Percentiles rank a stretch among this genome's conserved stretches.
Conservation (phyloP, 441 rosid species). For the Hypseocharis bilobata region DNA sequence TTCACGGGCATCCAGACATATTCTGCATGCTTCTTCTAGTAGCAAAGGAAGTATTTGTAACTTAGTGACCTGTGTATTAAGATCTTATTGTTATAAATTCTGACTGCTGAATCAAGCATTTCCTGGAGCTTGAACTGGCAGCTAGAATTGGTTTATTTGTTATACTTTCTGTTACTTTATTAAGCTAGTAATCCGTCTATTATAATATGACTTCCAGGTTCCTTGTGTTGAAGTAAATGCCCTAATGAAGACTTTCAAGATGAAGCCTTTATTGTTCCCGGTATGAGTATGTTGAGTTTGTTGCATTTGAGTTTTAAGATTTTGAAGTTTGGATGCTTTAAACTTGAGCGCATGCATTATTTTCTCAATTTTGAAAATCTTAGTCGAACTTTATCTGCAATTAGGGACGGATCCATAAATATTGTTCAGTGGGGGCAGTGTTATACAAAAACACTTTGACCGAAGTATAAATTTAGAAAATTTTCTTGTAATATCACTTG, state of each 20-base stretch:
- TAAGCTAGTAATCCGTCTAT: slow-evolving; percentile 18
- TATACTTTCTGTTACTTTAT: not conserved
- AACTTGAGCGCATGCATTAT: slow-evolving; percentile 8
- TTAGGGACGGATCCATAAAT: no score
- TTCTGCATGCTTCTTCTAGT: not conserved
- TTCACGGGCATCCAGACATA: not conserved
- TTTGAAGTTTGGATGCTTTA: no score
- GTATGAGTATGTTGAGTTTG: slow-evolving; percentile 33
- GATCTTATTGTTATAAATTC: not conserved
- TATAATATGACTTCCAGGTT: slow-evolving; percentile 46
- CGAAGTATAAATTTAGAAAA: no score
- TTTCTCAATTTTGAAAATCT: not conserved
- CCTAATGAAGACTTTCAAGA: slow-evolving; percentile 88
- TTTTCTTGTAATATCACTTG: no score
- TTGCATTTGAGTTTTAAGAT: not conserved
- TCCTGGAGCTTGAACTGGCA: no score
- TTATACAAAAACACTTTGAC: no score
- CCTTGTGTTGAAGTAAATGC: slow-evolving; percentile 86
- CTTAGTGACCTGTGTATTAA: no score
- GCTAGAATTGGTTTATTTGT: not conserved
- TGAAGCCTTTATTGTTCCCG: slow-evolving; percentile 83
- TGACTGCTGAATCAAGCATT: no score
- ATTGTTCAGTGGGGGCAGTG: no score
- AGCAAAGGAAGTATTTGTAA: not conserved
- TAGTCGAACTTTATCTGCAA: no score